Evolutionary conservation across 306 rosid species (phyloP), one percentile per base, ranked within the genome.

Genomic region (Bauhinia variegata): DNA sequence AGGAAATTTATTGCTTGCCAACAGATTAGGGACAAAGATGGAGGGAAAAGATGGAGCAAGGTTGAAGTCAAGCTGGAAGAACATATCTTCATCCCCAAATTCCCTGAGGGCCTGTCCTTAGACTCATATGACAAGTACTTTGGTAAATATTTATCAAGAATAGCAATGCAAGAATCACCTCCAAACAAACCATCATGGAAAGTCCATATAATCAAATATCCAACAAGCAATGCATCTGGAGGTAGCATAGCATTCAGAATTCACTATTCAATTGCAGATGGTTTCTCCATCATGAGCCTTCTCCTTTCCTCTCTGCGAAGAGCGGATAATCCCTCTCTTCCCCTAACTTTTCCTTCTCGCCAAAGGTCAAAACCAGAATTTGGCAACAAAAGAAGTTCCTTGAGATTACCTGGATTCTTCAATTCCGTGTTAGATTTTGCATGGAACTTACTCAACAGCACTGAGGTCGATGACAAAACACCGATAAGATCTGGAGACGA

Each of bases 231-330:
- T 31, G 67, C 79, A 55, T 72, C 68, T 33, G 76, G 76, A 2
- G 41, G 41, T 36, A 63, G 12, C 6, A 0, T 79, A 11, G 10
- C 73, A 19, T 63, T 79, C 65, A 50, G 39, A 51, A 14, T 73
- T 54, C 78, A 72, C 39, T 78, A 72, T 44, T 54, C 82, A 0
- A 70, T 78, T 33, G 82, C 75, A 0, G 79, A 77, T 71, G 81
- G 73, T 14, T 77, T 39, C 70, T 63, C 77, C 1, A n/a, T 70
- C 8, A 77, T 77, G 83, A 55, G 67, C 17, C 34, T 56, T 64
- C 70, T 79, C 51, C 59, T 79, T 46, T 57, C 84, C 5, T 74
- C 46, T 51, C 47, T 69, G 1, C 63, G 17, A 57, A 57, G 77
- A 30, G 74, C 70, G 4, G 65, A 57, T 12, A 8, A 79, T 10